Percentiles rank a stretch among this genome's conserved stretches.
Conservation (phyloP, 176 grass and related monocot species). For the Carex scoparia region DNA sequence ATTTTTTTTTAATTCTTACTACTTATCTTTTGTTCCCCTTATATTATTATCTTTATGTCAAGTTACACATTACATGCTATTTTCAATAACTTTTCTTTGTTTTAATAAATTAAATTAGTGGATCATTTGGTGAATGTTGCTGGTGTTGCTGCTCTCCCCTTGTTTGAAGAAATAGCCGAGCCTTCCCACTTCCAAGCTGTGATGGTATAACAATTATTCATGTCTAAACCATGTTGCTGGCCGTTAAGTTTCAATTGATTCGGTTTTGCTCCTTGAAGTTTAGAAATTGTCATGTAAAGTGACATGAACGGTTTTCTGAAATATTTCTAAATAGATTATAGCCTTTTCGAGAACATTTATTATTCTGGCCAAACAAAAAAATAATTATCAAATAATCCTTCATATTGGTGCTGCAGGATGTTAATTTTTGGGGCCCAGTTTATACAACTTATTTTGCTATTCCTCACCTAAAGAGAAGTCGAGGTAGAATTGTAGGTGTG, state of each 20-base stretch:
- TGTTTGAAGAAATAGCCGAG: slow-evolving; percentile 51
- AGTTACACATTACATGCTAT: background rate
- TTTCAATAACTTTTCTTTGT: background rate
- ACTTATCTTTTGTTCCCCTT: background rate
- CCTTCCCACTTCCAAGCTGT: slow-evolving; percentile 38
- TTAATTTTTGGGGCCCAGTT: slow-evolving; percentile 67
- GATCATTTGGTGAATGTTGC: slow-evolving; percentile 71
- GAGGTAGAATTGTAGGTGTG: slow-evolving; percentile 50
- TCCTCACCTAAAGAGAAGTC: slow-evolving; percentile 55
- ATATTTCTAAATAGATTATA: background rate
- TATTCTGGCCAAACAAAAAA: background rate
- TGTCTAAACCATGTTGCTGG: background rate
- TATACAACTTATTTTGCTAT: slow-evolving; percentile 46
- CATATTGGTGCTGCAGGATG: slow-evolving; percentile 30
- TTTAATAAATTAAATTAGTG: slow-evolving; percentile 28
- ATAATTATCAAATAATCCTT: background rate
- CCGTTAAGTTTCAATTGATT: background rate
- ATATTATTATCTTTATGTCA: background rate
- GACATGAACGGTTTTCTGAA: background rate
- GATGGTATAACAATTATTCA: slow-evolving; percentile 33
- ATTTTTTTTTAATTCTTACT: background rate
- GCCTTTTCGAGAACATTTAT: background rate
- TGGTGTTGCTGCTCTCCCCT: slow-evolving; percentile 39
- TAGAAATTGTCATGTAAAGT: background rate
- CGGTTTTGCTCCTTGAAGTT: background rate